phyloP scores from a whole-genome alignment of 495 filamentous ascomycete genomes.

The Neurospora sp. region DNA sequence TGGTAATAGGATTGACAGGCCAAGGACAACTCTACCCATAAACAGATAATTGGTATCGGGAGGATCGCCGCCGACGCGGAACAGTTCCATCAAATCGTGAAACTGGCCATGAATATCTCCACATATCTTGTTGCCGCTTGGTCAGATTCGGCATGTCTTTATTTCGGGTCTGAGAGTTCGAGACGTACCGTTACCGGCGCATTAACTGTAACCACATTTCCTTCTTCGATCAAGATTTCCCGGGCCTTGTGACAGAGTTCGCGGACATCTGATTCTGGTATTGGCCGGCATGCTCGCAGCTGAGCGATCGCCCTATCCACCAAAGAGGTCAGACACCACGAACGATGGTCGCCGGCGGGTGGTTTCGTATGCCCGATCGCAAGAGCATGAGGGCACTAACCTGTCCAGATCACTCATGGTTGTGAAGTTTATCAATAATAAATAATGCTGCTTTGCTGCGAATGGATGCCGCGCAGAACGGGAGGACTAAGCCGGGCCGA shows the following conservation, averaged over 20 bases:
- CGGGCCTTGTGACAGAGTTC: constrained; percentile 97
- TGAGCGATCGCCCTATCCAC: constrained; percentile 73
- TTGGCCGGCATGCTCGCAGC: constrained; percentile 88
- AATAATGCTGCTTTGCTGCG: background rate
- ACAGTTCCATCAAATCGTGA: constrained; percentile 97
- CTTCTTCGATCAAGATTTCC: constrained; percentile 94
- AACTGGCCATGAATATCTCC: constrained; percentile 99
- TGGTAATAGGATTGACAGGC: background rate
- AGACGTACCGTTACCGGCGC: constrained; percentile 74
- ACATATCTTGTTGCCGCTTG: constrained; percentile 54
- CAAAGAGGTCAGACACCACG: background rate
- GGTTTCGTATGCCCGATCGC: constrained; percentile 40
- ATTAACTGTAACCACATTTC: constrained; percentile 91
- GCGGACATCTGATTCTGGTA: constrained; percentile 88
- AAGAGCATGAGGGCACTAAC: constrained; percentile 6
- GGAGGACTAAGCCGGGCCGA: background rate
- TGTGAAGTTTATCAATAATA: background rate
- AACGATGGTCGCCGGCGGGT: background rate
- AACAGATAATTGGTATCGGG: constrained; percentile 98
- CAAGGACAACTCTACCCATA: constrained; percentile 51
- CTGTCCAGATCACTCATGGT: constrained; percentile 23
- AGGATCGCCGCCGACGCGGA: constrained; percentile 87
- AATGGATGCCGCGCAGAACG: background rate
- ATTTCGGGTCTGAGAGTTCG: background rate
- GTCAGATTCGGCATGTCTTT: background rate